These are phyloP conservation scores for Aspergillus conjunctus DNA, from an alignment of 495 filamentous ascomycete genomes.

Conservation along the genomic window DNA sequence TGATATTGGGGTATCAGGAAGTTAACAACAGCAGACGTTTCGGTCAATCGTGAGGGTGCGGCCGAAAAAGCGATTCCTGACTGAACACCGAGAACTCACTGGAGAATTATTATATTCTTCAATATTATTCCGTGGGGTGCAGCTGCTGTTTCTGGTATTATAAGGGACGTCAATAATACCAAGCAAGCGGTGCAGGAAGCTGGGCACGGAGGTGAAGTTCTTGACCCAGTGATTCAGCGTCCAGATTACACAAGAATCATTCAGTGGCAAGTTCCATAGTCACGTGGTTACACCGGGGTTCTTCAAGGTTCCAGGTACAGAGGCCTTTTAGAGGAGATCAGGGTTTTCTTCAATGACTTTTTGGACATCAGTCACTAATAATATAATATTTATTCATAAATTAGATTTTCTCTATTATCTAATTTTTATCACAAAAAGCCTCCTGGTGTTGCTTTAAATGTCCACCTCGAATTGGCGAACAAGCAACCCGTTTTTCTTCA, in stretches of 20 bases:
- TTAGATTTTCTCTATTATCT: neutral
- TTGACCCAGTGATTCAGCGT: neutral
- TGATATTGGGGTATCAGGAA: no score
- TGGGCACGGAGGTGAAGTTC: neutral
- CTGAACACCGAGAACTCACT: neutral
- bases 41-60: no score
- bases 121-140: neutral
- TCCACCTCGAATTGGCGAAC: conserved; percentile 72
- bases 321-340: no score
- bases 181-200: no score
- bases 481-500: conserved; percentile 69
- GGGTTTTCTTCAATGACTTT: no score
- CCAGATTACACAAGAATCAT: neutral
- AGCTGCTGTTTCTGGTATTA: neutral
- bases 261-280: neutral
- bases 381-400: no score
- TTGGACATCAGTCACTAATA: no score
- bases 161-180: neutral
- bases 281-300: neutral
- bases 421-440: neutral
- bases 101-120: neutral
- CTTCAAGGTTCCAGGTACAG: no score
- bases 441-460: conserved; percentile 21
- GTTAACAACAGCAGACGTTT: no score
- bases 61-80: no score